Percentiles rank a stretch among this genome's conserved stretches.
Conservation (phyloP, 805 yeast genomes). For the Ogataea sp. region DNA sequence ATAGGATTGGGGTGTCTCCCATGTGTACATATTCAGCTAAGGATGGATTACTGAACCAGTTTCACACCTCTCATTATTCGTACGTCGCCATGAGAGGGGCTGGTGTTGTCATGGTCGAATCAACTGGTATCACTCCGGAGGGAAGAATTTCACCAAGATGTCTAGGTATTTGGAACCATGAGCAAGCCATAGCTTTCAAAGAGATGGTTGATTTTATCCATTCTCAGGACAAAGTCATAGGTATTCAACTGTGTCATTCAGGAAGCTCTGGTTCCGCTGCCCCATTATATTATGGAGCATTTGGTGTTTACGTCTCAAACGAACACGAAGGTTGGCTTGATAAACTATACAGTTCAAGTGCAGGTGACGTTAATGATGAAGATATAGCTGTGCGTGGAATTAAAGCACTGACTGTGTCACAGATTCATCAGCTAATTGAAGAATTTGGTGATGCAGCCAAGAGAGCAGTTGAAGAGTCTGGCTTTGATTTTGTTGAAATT, state of each 20-base stretch:
- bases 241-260: constrained; percentile 48
- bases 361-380: constrained; percentile 25
- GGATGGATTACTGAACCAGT: constrained; percentile 34
- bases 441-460: constrained; percentile 39
- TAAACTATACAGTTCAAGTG: constrained; percentile 35
- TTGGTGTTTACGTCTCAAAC: constrained; percentile 23
- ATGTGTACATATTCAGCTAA: constrained; percentile 45
- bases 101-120: constrained; percentile 40
- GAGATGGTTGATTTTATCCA: constrained; percentile 38
- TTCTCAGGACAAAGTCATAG: constrained; percentile 35
- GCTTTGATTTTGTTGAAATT: constrained; percentile 58
- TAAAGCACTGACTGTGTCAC: constrained; percentile 33
- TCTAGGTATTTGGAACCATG: constrained; percentile 43
- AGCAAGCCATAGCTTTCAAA: constrained; percentile 33
- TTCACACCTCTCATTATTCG: constrained; percentile 43
- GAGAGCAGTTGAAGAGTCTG: constrained; percentile 40
- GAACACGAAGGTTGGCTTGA: constrained; percentile 35
- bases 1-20: constrained; percentile 49
- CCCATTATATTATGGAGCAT: constrained; percentile 10
- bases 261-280: constrained; percentile 35
- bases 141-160: constrained; percentile 16
- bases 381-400: no score
- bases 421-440: constrained; percentile 32
- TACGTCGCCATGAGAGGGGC: constrained; percentile 39
- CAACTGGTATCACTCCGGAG: constrained; percentile 14